phyloP scores from a whole-genome alignment of 371 early-diverging fungal genomes.

The Dentiscutata heterogama region DNA sequence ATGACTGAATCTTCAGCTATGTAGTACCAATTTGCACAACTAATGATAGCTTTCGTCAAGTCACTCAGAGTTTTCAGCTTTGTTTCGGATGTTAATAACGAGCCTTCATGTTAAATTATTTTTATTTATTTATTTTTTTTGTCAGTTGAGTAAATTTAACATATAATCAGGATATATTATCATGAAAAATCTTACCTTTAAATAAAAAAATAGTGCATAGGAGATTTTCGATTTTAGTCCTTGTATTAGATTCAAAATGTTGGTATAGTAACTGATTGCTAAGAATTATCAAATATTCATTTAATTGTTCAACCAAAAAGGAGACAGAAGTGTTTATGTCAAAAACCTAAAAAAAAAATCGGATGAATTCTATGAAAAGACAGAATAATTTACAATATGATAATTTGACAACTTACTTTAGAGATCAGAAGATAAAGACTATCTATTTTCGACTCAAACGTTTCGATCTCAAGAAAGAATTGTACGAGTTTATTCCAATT shows the following conservation, averaged over 20 bases:
- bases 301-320: not conserved
- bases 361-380: no score
- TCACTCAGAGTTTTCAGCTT: not conserved
- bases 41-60: not conserved
- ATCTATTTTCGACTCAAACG: constrained; percentile 12
- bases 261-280: not conserved
- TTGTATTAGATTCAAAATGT: not conserved
- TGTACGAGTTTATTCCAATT: constrained; percentile 6
- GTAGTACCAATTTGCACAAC: not conserved
- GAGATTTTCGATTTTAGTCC: not conserved
- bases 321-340: not conserved
- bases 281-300: constrained; percentile 1
- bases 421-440: not conserved
- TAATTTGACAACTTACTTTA: constrained; percentile 5
- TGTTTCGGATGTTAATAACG: constrained; percentile 13
- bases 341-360: not conserved
- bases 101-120: not conserved
- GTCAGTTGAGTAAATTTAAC: no score
- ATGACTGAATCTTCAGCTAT: not conserved
- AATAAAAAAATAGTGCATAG: constrained; percentile 9
- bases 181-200: constrained; percentile 2
- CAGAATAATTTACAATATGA: no score
- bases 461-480: not conserved
- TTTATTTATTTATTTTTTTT: not conserved
- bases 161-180: not conserved